phyloP scores from a whole-genome alignment of 345 rosid species.

The Bruguiera sexangula region DNA sequence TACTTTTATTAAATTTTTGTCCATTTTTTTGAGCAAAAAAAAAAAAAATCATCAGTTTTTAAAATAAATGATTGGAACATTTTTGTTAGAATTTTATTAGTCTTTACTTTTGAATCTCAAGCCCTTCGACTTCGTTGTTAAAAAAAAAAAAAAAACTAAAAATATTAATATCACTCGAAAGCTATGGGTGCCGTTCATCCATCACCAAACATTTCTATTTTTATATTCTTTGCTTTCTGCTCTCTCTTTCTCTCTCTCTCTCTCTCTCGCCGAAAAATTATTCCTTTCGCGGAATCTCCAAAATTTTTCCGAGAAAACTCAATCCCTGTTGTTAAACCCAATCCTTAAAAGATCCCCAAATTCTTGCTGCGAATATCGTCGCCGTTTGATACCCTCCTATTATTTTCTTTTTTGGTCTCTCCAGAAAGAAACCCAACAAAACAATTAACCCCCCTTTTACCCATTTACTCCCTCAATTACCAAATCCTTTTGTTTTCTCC shows the following conservation, averaged over 20 bases:
- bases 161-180: neutral
- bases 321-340: constrained; percentile 24
- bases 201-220: constrained; percentile 16
- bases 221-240: neutral
- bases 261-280: constrained; percentile 4
- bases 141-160: neutral
- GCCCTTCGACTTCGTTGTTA: neutral
- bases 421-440: neutral
- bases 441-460: neutral
- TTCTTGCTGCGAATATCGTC: constrained; percentile 28
- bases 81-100: too few species aligned
- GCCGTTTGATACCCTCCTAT: constrained; percentile 10
- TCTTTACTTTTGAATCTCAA: too few species aligned
- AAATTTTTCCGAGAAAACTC: constrained; percentile 28
- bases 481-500: neutral
- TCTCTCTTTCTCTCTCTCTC: constrained; percentile 1
- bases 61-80: too few species aligned
- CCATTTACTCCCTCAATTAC: constrained; percentile 3
- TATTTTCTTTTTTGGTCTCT: constrained; percentile 7
- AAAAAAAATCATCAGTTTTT: too few species aligned
- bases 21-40: neutral
- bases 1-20: too few species aligned
- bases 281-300: constrained; percentile 19
- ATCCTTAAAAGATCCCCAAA: constrained; percentile 21
- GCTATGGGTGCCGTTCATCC: neutral